These are phyloP conservation scores for Sporisorium sorghi DNA, from an alignment of 1,284 basidiomycete species.

Conservation along the genomic window DNA sequence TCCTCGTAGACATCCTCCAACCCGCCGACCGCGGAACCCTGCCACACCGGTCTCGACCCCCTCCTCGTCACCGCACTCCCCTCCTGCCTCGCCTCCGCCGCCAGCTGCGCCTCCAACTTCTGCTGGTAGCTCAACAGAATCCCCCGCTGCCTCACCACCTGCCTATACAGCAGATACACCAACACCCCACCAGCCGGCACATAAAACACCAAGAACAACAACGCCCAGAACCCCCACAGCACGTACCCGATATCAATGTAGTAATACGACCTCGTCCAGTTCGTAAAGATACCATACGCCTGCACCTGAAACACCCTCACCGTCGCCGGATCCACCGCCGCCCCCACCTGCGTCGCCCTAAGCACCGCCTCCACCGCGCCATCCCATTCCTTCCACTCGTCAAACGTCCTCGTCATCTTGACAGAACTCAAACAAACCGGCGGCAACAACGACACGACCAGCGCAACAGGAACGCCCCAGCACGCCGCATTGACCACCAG, in stretches of 20 bases:
- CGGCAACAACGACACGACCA: constrained; percentile 39
- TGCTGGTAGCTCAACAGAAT: constrained; percentile 40
- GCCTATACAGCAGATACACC: constrained; percentile 40
- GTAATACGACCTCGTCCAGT: constrained; percentile 34
- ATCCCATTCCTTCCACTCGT: constrained; percentile 32
- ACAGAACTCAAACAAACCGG: constrained; percentile 26
- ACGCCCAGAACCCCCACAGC: constrained; percentile 56
- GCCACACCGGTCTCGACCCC: not conserved
- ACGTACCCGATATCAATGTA: constrained; percentile 47
- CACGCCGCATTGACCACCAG: constrained; percentile 55
- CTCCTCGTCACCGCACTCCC: not conserved
- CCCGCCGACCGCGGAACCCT: constrained; percentile 15
- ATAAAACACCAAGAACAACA: constrained; percentile 56
- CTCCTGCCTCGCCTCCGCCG: constrained; percentile 26
- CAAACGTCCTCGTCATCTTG: constrained; percentile 20
- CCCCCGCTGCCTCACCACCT: constrained; percentile 40
- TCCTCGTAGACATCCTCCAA: constrained; percentile 38
- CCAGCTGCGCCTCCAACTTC: constrained; percentile 30
- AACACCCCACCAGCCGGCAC: constrained; percentile 58
- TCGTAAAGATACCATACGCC: constrained; percentile 37
- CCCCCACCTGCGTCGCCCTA: not conserved
- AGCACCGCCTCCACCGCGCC: constrained; percentile 10
- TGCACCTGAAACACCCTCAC: constrained; percentile 15
- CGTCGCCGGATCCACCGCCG: constrained; percentile 13
- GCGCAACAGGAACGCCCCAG: constrained; percentile 49